A percentile compares a stretch with the other conserved stretches of the same genome.
phyloP scores from a whole-genome alignment of 768 basidiomycete species.

The Termitomyces eurrhizus region DNA sequence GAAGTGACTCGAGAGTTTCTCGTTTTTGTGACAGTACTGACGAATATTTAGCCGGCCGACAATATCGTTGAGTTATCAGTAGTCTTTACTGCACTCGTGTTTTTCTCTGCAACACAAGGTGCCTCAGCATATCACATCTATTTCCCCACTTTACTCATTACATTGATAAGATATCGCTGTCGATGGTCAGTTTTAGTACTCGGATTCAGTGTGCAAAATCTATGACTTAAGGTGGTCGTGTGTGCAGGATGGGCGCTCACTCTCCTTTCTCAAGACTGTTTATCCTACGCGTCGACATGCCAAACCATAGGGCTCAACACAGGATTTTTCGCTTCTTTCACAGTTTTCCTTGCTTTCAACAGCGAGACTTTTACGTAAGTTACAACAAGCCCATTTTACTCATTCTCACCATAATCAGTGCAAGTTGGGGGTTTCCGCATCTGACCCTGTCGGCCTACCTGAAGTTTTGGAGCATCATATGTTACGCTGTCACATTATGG shows the following conservation, averaged over 20 bases:
- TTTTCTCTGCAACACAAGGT: constrained; percentile 98
- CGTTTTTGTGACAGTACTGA: constrained; percentile 9
- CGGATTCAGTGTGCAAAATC: background rate
- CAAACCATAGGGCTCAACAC: constrained; percentile 97
- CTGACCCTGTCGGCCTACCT: constrained; percentile 77
- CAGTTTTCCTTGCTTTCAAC: constrained; percentile 95
- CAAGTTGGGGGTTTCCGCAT: constrained; percentile 74
- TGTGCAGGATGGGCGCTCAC: constrained; percentile 74
- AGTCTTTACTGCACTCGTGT: constrained; percentile 85
- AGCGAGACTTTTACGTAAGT: constrained; percentile 85
- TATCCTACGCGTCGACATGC: constrained; percentile 96
- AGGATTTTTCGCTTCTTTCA: constrained; percentile 94
- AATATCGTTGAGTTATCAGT: constrained; percentile 75
- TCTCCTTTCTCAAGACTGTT: constrained; percentile 84
- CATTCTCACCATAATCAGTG: constrained; percentile 29
- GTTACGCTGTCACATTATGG: constrained; percentile 85
- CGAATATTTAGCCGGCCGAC: constrained; percentile 62
- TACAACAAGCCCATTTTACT: background rate
- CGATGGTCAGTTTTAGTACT: constrained; percentile 59
- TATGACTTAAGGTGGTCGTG: background rate
- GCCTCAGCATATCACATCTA: constrained; percentile 14
- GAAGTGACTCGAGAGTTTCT: constrained; percentile 46
- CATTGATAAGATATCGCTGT: constrained; percentile 85
- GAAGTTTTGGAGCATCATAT: constrained; percentile 80
- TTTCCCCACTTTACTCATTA: constrained; percentile 8